Percentiles rank a stretch among this genome's conserved stretches.
Conservation (phyloP, 2,329 filamentous ascomycete genomes). For the Calonectria hongkongensis region DNA sequence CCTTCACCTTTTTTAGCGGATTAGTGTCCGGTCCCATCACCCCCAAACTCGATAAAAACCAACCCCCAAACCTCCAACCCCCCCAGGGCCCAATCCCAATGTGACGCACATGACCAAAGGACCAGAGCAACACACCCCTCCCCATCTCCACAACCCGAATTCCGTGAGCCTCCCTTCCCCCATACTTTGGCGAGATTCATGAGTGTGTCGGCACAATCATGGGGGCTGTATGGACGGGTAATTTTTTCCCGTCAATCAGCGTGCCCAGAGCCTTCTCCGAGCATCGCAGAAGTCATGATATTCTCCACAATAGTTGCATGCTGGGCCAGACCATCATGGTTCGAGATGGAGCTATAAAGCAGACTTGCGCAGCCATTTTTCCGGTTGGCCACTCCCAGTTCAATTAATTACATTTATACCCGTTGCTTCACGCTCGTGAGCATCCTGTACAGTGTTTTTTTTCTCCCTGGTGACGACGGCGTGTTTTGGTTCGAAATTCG, state of each 20-base stretch:
- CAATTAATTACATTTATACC: not conserved
- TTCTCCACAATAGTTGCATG: slow-evolving; percentile 47
- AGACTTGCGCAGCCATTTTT: slow-evolving; percentile 32
- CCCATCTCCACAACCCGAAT: slow-evolving; percentile 22
- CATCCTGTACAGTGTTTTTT: not conserved
- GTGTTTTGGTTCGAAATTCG: slow-evolving; percentile 5
- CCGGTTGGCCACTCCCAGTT: not conserved
- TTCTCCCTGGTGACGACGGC: not conserved
- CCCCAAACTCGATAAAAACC: slow-evolving; percentile 32
- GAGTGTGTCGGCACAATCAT: slow-evolving; percentile 24
- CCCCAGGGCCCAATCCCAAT: not conserved
- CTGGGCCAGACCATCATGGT: slow-evolving; percentile 35
- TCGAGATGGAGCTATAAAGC: slow-evolving; percentile 46
- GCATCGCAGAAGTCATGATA: slow-evolving; percentile 42
- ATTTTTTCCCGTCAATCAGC: slow-evolving; percentile 52
- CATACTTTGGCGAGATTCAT: slow-evolving; percentile 29
- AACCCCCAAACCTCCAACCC: slow-evolving; percentile 32
- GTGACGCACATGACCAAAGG: slow-evolving; percentile 15
- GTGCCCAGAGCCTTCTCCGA: slow-evolving; percentile 21
- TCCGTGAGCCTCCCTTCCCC: slow-evolving; percentile 31
- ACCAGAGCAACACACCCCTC: not conserved
- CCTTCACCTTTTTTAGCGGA: not conserved
- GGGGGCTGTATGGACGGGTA: slow-evolving; percentile 44
- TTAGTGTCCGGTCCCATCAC: not conserved
- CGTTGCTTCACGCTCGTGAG: slow-evolving; percentile 1